Base-by-base conservation (phyloP, 177 flowering plant species). In the Vitis hybrid region DNA sequence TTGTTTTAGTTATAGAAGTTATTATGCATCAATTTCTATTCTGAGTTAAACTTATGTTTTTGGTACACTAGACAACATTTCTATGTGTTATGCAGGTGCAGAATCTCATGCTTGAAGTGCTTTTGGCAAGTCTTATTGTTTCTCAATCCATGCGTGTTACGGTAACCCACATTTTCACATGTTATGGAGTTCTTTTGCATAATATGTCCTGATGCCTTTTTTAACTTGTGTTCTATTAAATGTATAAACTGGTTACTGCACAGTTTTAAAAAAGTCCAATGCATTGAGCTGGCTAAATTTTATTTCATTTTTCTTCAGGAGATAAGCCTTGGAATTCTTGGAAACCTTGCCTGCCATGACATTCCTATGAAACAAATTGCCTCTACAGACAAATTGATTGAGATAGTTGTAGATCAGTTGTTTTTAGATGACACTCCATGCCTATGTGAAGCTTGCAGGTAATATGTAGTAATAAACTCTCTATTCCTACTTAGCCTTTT, bases 331-430 rank as follows among this genome's bases (percentile, higher is more conserved):
- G 99, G 98, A 68, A 89, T 93, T 55, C 77, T 93, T 63, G 98
- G 91, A 70, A 95, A 95, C 72, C 86, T 95, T 63, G 96, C 91
- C 64, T 95, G 98, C 85, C 97, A 95, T 73, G 91, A 91, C 75
- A 84, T 67, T 70, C 86, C 85, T 10, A 82, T 82, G 82, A 85
- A 83, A 21, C 70, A 66, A 49, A 82, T 95, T 63, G 67, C 75
- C 50, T 82, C 88, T 57, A 80, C 75, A 21, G 68, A 76, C 65
- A 91, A 88, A 69, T 70, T 93, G 79, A 70, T 88, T 72, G 82
- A 77, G 63, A 74, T 71, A 64, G 77, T 95, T 64, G 77, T 88
- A 56, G 84, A 87, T 69, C 91, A 95, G 57, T 75, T 95, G 75
- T 90, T 90, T 82, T 67, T 82, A 69, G 93, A 93, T 77, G 95